Evolutionary conservation across 75 land plant genomes (phyloP).

Genomic region (Adiantum capillusveneris): DNA sequence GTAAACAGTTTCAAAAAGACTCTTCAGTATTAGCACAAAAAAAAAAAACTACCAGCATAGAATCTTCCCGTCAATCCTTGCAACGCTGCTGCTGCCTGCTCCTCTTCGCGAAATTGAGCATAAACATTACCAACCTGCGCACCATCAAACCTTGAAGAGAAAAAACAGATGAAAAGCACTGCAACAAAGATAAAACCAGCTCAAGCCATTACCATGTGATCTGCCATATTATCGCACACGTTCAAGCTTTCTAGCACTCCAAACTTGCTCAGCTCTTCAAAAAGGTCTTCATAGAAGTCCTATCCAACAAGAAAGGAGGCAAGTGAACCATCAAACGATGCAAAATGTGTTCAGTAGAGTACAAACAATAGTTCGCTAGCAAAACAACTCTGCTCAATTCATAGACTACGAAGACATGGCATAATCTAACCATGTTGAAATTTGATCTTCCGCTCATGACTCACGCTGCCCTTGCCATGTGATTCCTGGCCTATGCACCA

Average conservation of each 20-base stretch:
- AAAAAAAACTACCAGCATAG: slow-evolving; percentile 31
- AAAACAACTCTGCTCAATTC: too few relatives aligned
- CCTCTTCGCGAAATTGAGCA: slow-evolving; percentile 53
- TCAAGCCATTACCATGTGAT: slow-evolving; percentile 43
- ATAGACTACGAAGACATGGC: too few relatives aligned
- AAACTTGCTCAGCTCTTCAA: slow-evolving; percentile 69
- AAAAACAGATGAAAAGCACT: background rate
- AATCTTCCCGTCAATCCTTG: slow-evolving; percentile 36
- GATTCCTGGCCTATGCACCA: too few relatives aligned
- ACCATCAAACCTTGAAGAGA: background rate
- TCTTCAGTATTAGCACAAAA: background rate
- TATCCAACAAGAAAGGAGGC: slow-evolving; percentile 12
- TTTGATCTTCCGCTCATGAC: too few relatives aligned
- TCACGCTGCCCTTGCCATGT: too few relatives aligned
- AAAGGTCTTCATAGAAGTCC: slow-evolving; percentile 69
- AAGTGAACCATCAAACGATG: too few relatives aligned
- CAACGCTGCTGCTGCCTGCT: slow-evolving; percentile 42
- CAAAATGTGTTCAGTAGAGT: too few relatives aligned
- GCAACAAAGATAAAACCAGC: background rate
- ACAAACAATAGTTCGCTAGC: too few relatives aligned
- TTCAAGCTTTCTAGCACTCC: slow-evolving; percentile 68
- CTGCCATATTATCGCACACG: slow-evolving; percentile 66
- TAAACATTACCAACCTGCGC: slow-evolving; percentile 45
- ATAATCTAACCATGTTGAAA: too few relatives aligned
- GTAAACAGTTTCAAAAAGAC: background rate